Evolutionary conservation across 2,329 filamentous ascomycete genomes (phyloP).

Genomic region (Cordyceps farinosa): DNA sequence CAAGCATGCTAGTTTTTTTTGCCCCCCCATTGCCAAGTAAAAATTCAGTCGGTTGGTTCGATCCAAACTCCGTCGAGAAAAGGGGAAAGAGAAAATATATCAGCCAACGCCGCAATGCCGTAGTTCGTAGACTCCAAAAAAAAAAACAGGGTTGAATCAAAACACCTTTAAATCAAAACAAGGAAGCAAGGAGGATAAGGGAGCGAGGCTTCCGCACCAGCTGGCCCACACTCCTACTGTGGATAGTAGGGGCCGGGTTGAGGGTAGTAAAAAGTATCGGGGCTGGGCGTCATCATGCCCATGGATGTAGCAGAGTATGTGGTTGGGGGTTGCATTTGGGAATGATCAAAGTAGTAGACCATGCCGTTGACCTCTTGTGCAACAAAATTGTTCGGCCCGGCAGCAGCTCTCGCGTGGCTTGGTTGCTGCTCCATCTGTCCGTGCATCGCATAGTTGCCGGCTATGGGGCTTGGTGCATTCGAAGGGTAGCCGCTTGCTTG

Average conservation of each 20-base stretch:
- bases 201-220: not conserved
- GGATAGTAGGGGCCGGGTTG: conserved; percentile 56
- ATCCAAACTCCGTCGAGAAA: not conserved
- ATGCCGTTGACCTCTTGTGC: conserved; percentile 93
- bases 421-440: conserved; percentile 37
- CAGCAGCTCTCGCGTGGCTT: conserved; percentile 31
- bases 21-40: conserved; percentile 2
- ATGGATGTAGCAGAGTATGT: conserved; percentile 55
- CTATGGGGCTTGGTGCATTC: conserved; percentile 45
- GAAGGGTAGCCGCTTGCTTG: conserved; percentile 56
- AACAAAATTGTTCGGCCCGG: conserved; percentile 44
- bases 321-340: conserved; percentile 60
- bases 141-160: not conserved
- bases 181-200: not conserved
- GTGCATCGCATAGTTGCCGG: conserved; percentile 41
- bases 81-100: not conserved
- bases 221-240: conserved; percentile 43
- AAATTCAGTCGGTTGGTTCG: not conserved
- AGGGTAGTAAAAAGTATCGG: conserved; percentile 68
- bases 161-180: not conserved
- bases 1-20: conserved; percentile 2
- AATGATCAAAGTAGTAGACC: conserved; percentile 88
- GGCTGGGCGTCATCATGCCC: conserved; percentile 70
- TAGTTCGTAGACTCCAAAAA: not conserved
- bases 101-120: not conserved